These are phyloP conservation scores for Trichopus zeylanicus DNA, from an alignment of 116 monocot species.

Conservation along the genomic window DNA sequence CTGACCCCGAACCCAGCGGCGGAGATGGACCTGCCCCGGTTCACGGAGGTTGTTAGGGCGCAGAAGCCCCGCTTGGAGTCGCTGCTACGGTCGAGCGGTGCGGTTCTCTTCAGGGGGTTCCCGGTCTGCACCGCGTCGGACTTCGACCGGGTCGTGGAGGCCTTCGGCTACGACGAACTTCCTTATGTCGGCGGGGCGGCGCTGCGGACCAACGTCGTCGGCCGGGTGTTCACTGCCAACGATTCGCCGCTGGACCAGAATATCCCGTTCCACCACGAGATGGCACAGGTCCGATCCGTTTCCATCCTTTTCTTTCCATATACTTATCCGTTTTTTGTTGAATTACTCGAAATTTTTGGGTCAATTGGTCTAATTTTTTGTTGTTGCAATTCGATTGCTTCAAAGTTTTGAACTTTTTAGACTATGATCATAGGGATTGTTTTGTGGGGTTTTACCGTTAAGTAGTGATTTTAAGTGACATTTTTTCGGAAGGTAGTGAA, in stretches of 20 bases:
- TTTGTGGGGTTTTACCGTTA: too few relatives aligned
- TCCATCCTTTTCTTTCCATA: not conserved
- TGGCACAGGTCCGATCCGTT: slow-evolving; percentile 67
- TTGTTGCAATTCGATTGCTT: too few relatives aligned
- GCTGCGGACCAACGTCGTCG: slow-evolving; percentile 80
- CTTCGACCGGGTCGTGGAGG: slow-evolving; percentile 65
- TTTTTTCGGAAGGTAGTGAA: too few relatives aligned
- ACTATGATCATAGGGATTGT: too few relatives aligned
- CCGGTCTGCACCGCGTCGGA: slow-evolving; percentile 52
- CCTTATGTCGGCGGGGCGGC: slow-evolving; percentile 92
- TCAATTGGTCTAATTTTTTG: too few relatives aligned
- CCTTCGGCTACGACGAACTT: slow-evolving; percentile 79
- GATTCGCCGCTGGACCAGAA: slow-evolving; percentile 93
- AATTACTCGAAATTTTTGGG: too few relatives aligned
- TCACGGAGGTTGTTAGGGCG: slow-evolving; percentile 27
- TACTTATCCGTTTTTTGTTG: too few relatives aligned
- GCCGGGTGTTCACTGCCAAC: slow-evolving; percentile 89
- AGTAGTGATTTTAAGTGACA: too few relatives aligned
- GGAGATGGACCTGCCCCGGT: slow-evolving; percentile 21
- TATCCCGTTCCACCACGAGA: slow-evolving; percentile 93
- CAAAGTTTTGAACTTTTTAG: too few relatives aligned
- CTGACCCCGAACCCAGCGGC: slow-evolving; percentile 17
- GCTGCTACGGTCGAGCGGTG: slow-evolving; percentile 47
- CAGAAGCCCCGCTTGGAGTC: slow-evolving; percentile 42
- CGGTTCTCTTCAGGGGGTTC: slow-evolving; percentile 67